A percentile compares a stretch with the other conserved stretches of the same genome.
phyloP scores from a whole-genome alignment of 352 stramenopile species.

The Saprolegnia diclina region DNA sequence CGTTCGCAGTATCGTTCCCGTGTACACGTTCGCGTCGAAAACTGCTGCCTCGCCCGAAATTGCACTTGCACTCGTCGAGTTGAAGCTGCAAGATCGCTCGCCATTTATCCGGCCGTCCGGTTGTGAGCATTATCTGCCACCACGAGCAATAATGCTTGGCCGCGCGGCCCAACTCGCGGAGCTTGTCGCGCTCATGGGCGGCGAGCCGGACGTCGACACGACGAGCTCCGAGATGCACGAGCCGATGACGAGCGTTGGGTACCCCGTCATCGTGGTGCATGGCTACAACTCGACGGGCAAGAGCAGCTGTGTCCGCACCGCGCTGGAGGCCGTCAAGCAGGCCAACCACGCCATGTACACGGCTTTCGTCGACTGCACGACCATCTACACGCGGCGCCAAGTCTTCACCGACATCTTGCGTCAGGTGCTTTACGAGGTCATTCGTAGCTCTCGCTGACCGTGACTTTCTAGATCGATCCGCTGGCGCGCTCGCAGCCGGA shows the following conservation, averaged over 20 bases:
- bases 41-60: too few species aligned
- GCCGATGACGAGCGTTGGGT: constrained; percentile 29
- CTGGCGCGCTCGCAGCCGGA: constrained; percentile 15
- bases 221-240: constrained; percentile 30
- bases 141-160: constrained; percentile 39
- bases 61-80: background rate
- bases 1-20: too few species aligned
- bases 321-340: constrained; percentile 32
- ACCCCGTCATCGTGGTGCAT: constrained; percentile 64
- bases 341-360: constrained; percentile 30
- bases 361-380: constrained; percentile 64
- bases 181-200: constrained; percentile 41
- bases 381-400: constrained; percentile 52
- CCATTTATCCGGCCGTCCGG: background rate
- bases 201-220: constrained; percentile 29
- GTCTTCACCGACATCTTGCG: constrained; percentile 68
- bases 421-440: constrained; percentile 41
- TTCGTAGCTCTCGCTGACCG: background rate
- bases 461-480: constrained; percentile 26
- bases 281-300: constrained; percentile 74
- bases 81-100: background rate
- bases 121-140: background rate
- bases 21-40: too few species aligned
- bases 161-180: constrained; percentile 48
- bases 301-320: constrained; percentile 46